phyloP scores from a whole-genome alignment of 306 rosid species.

The Glycine latifolia region DNA sequence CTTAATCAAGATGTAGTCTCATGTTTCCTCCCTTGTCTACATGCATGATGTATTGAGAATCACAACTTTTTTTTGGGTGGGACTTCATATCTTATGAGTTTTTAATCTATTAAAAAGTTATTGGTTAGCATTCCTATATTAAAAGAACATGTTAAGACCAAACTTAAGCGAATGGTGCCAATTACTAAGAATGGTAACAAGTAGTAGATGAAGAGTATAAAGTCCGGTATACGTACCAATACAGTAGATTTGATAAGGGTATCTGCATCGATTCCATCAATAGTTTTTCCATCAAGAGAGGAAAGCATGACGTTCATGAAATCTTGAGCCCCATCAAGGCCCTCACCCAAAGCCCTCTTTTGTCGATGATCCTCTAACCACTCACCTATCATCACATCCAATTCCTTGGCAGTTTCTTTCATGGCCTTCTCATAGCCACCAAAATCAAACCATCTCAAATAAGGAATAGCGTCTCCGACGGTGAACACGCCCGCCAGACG shows the following conservation, averaged over 20 bases:
- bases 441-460: not conserved
- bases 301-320: slow-evolving; percentile 35
- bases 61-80: no score
- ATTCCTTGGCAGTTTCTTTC: slow-evolving; percentile 27
- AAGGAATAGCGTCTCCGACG: slow-evolving; percentile 38
- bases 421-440: slow-evolving; percentile 45
- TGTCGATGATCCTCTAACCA: slow-evolving; percentile 39
- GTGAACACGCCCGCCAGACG: slow-evolving; percentile 9
- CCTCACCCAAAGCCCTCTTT: not conserved
- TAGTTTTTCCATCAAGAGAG: not conserved
- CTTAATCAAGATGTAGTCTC: no score
- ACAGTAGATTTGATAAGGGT: slow-evolving; percentile 39
- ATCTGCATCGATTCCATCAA: not conserved
- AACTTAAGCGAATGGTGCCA: no score
- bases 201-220: no score
- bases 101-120: no score
- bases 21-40: no score
- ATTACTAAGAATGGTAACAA: no score
- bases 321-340: not conserved
- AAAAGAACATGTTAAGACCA: no score
- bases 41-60: no score
- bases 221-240: slow-evolving; percentile 1
- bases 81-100: no score
- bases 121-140: no score
- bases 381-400: slow-evolving; percentile 17